Conservation (phyloP, 441 rosid species). For the Mallotus japonicus region DNA sequence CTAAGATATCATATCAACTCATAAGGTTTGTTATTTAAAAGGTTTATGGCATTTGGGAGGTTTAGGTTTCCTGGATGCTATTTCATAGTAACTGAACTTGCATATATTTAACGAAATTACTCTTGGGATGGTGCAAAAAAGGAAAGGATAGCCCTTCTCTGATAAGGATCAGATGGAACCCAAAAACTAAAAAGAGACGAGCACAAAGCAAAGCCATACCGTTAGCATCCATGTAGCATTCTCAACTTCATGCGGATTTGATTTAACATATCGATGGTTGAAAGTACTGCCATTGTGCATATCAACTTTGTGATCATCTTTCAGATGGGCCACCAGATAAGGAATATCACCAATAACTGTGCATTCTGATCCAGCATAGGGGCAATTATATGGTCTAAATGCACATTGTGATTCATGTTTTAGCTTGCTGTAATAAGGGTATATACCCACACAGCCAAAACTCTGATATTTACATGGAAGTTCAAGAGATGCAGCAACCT, state of each 20-base stretch:
- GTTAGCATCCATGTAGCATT: slow-evolving; percentile 88
- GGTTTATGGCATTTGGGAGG: background rate
- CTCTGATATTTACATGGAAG: slow-evolving; percentile 75
- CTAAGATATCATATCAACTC: background rate
- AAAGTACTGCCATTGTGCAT: slow-evolving; percentile 79
- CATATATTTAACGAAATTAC: background rate
- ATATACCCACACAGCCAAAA: slow-evolving; percentile 60
- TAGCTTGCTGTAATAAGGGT: slow-evolving; percentile 76
- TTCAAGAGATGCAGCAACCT: slow-evolving; percentile 73
- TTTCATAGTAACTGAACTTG: background rate
- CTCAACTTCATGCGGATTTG: slow-evolving; percentile 77
- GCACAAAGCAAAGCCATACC: slow-evolving; percentile 32
- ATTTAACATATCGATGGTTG: slow-evolving; percentile 71
- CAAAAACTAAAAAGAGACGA: slow-evolving; percentile 1
- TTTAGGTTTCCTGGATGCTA: background rate
- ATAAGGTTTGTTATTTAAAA: background rate
- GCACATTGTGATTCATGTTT: slow-evolving; percentile 65
- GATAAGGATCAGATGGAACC: background rate
- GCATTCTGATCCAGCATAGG: slow-evolving; percentile 79
- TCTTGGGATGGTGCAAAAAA: too few species aligned
- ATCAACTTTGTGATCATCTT: slow-evolving; percentile 75
- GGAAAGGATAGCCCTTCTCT: background rate
- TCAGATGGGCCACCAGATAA: slow-evolving; percentile 59
- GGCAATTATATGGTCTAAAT: slow-evolving; percentile 63
- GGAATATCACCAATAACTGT: slow-evolving; percentile 70